Evolutionary conservation across 2,329 filamentous ascomycete genomes (phyloP).

Genomic region (Ophiostoma himal-ulmi): DNA sequence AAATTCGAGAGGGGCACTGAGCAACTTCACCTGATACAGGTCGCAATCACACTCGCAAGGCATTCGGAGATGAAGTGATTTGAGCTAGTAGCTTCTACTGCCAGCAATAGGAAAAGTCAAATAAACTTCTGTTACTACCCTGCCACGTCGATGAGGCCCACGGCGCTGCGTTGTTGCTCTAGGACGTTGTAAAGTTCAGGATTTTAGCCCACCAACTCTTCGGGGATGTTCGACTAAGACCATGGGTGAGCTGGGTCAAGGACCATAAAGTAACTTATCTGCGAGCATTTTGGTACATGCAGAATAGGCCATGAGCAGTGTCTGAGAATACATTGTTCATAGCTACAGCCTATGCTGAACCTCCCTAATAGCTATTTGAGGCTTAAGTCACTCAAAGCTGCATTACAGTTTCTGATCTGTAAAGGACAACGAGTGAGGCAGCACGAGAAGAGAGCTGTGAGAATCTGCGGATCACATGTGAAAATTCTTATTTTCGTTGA

Average conservation of each 20-base stretch:
- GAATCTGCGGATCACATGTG: constrained; percentile 12
- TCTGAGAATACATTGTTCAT: not conserved
- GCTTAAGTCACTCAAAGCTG: too few relatives aligned
- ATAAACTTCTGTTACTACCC: constrained; percentile 1
- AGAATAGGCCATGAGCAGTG: not conserved
- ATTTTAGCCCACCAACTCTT: not conserved
- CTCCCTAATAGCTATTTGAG: too few relatives aligned
- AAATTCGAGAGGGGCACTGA: not conserved
- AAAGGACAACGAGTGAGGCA: not conserved
- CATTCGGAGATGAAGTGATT: not conserved
- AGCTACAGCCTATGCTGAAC: not conserved
- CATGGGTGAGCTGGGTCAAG: too few relatives aligned
- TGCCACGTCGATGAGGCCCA: not conserved
- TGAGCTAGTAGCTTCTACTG: not conserved
- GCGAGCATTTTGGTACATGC: too few relatives aligned
- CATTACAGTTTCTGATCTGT: too few relatives aligned
- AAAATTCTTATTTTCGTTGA: constrained; percentile 4
- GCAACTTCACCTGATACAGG: too few relatives aligned
- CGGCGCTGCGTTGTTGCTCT: not conserved
- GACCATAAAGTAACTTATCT: too few relatives aligned
- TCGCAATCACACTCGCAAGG: not conserved
- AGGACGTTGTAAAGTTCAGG: not conserved
- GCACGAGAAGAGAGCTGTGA: not conserved
- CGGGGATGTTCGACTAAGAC: not conserved
- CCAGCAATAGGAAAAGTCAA: not conserved